phyloP scores from a whole-genome alignment of 176 grass and related monocot species.

The Aegilops bicornis region DNA sequence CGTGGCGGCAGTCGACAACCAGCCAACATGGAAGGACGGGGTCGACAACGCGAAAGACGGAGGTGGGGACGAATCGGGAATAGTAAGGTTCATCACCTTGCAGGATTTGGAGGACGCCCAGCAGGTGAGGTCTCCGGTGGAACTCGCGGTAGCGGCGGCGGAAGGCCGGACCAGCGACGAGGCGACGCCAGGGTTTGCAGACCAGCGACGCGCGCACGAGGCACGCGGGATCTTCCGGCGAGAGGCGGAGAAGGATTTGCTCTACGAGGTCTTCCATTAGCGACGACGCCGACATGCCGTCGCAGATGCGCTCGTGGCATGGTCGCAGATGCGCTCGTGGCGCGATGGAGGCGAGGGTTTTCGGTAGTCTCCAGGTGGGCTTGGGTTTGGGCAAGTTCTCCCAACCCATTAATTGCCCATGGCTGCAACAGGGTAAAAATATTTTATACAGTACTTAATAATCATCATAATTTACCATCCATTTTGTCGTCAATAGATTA shows the following conservation, averaged over 20 bases:
- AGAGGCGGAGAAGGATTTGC: conserved; percentile 27
- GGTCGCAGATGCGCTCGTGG: not conserved
- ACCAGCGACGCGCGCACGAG: conserved; percentile 14
- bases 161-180: conserved; percentile 9
- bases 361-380: too few relatives aligned
- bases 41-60: not conserved
- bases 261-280: not conserved
- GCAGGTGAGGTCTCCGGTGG: not conserved
- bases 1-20: conserved; percentile 7
- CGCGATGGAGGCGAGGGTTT: not conserved
- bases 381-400: too few relatives aligned
- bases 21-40: not conserved
- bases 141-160: not conserved
- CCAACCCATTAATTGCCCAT: too few relatives aligned
- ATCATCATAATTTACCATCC: too few relatives aligned
- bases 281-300: not conserved
- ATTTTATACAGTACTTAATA: too few relatives aligned
- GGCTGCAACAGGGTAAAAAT: too few relatives aligned
- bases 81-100: not conserved
- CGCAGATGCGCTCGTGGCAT: too few relatives aligned
- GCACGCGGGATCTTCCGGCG: not conserved
- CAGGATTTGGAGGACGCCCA: not conserved
- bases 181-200: conserved; percentile 11
- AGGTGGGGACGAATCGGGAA: not conserved
- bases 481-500: too few relatives aligned